Evolutionary conservation across 768 basidiomycete species (phyloP), one percentile per base, ranked within the genome.

Genomic region (Pseudohyphozyma bogoriensis): DNA sequence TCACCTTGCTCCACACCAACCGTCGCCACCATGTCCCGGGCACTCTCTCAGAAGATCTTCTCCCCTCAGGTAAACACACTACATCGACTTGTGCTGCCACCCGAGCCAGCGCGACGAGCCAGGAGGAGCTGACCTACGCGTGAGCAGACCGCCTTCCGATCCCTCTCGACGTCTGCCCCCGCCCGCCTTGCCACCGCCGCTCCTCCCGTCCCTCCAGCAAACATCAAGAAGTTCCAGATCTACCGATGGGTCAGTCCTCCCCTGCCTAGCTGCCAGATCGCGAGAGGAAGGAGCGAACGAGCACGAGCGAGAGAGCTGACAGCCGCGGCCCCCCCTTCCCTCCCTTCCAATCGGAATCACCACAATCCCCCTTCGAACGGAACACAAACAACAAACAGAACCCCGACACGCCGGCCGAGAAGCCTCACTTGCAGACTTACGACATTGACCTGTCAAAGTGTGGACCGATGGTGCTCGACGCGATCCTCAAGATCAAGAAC

Each of bases 401-500:
- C 76, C 95, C 95, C 29, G 95, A 99, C 73, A 84, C 87, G 72
- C 93, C 95, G 22, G 81, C 83, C 54, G 84, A 83, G 77, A 93
- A 96, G 74, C 95, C 95, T 0, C 80, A 79, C 37, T 79, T 99
- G 37, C 90, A 96, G 78, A 82, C 85, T 3, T 97, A 93, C 79
- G 82, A 80, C 49, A 81, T 97, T 70, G 91, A 96, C 77, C 80
- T 97, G 55, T 87, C 88, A 77, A 85, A 90, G 76, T 89, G 86
- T 31, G 93, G 93, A 16, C 93, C 93, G 59, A 97, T 97, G 93
- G 75, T 91, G 55, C 84, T 92, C 58, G 89, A 93, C 69, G 89
- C 88, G 3, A 83, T 92, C 69, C 95, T 96, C 77, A 96, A 97
- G 78, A 96, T 99, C 73, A 99, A 99, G 83, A 96, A 95, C 75